A percentile compares a stretch with the other conserved stretches of the same genome.
Conservation (phyloP, 2,329 filamentous ascomycete species). For the Diplodia intermedia region DNA sequence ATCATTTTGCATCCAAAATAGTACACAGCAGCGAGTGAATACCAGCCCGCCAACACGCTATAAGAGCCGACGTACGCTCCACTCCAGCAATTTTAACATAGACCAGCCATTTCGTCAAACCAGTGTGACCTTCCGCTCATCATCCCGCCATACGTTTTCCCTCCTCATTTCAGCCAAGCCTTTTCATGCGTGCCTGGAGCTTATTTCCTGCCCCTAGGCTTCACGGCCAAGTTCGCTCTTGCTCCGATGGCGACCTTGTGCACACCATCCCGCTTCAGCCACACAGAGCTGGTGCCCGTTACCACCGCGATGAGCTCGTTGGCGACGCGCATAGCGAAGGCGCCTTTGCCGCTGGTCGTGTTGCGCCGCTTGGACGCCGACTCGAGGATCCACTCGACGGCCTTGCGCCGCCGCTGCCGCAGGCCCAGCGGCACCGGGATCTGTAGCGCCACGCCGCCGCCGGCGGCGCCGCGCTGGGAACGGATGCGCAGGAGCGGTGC, state of each 20-base stretch:
- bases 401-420: slow-evolving; percentile 77
- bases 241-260: slow-evolving; percentile 83
- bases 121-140: background rate
- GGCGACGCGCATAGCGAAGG: slow-evolving; percentile 79
- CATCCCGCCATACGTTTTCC: background rate
- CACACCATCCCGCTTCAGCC: slow-evolving; percentile 78
- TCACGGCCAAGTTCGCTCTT: slow-evolving; percentile 67
- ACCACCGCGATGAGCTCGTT: slow-evolving; percentile 87
- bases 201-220: slow-evolving; percentile 15
- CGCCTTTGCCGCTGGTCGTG: slow-evolving; percentile 71
- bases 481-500: slow-evolving; percentile 85
- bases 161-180: background rate
- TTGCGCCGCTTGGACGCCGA: slow-evolving; percentile 80
- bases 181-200: background rate
- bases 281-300: slow-evolving; percentile 82
- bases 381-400: slow-evolving; percentile 88
- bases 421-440: slow-evolving; percentile 78
- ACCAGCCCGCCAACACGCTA: slow-evolving; percentile 1
- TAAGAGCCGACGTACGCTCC: background rate
- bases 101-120: background rate
- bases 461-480: slow-evolving; percentile 76
- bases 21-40: slow-evolving; percentile 11
- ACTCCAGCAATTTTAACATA: slow-evolving; percentile 7
- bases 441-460: slow-evolving; percentile 84
- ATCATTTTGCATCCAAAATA: slow-evolving; percentile 8